phyloP scores from a whole-genome alignment of 352 stramenopile genomes.

The Blastocystis hominis region DNA sequence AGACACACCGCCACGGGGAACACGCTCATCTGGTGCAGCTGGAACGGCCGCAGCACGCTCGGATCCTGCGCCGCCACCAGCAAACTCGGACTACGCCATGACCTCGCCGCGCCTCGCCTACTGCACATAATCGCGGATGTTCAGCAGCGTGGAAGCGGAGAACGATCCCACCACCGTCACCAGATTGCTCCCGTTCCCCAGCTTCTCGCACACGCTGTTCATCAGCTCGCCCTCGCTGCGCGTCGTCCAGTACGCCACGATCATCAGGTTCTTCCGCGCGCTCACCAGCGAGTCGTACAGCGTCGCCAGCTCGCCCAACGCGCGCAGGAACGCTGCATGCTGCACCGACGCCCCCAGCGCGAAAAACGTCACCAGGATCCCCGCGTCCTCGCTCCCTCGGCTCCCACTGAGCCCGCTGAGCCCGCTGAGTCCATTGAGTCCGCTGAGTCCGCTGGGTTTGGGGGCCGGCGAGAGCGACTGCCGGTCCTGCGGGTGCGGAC shows the following conservation, averaged over 20 bases:
- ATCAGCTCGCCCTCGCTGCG: not conserved
- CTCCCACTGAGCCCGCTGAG: not conserved
- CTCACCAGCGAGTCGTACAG: not conserved
- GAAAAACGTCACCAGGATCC: not conserved
- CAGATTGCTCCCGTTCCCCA: not conserved
- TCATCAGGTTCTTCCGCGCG: not conserved
- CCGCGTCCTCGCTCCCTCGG: not conserved
- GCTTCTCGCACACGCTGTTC: not conserved
- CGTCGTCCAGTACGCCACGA: not conserved
- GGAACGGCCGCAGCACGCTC: not conserved
- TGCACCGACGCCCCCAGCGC: not conserved
- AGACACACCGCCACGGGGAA: constrained; percentile 22
- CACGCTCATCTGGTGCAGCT: not conserved
- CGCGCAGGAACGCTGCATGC: not conserved
- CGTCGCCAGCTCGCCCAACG: not conserved
- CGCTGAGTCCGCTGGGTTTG: not conserved
- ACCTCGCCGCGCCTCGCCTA: not conserved
- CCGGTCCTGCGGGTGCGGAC: no score
- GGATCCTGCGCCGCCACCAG: not conserved
- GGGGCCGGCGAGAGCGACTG: not conserved
- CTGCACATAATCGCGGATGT: constrained; percentile 13
- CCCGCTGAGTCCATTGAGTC: not conserved
- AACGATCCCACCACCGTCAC: not conserved
- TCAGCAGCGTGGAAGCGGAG: not conserved
- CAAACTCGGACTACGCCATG: not conserved